Base-by-base conservation (phyloP, 257 asterid species). In the Mitragyna speciosa region DNA sequence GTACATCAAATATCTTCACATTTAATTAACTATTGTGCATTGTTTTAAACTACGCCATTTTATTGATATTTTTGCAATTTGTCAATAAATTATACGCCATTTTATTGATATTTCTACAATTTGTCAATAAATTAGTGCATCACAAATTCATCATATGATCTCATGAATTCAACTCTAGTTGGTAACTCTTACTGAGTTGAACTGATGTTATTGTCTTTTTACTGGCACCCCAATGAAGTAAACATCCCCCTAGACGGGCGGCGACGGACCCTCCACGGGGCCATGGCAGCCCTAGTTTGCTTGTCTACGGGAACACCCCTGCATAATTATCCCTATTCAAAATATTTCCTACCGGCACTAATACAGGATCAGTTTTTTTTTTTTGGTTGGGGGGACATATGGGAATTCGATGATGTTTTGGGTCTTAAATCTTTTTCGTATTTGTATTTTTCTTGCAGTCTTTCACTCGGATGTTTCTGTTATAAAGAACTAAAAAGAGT, bases 361-460 rank as follows among this genome's bases (percentile, higher is more conserved):
- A 19, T 14, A 7, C 10, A 56, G 1, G 33, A 58, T 22, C 14
- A 31, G 49, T 31, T 19, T n/a, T n/a, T n/a, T n/a, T n/a, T n/a
- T n/a, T n/a, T n/a, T n/a, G n/a, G 36, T 30, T 12, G 49, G 41
- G 28, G 39, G 48, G 43, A 28, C 15, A 17, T 54, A 70, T 10
- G 28, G 41, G 36, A 71, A 19, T 17, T 17, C 41, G 59, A 16
- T 36, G 12, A 16, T 59, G 56, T 48, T 8, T 3, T 45, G n/a
- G 20, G 33, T 7, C 33, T 30, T 31, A 15, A 2, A 48, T 63
- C 78, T 61, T 69, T 19, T 51, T 41, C 17, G 4, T 39, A 14
- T 10, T n/a, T n/a, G n/a, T n/a, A 64, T 56, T 36, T 65, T 19
- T 51, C 72, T 68, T 76, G 86, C 88, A 95, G 97, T 79, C 90